phyloP scores from a whole-genome alignment of 75 land plant genomes.

The Pinus tabuliformis region DNA sequence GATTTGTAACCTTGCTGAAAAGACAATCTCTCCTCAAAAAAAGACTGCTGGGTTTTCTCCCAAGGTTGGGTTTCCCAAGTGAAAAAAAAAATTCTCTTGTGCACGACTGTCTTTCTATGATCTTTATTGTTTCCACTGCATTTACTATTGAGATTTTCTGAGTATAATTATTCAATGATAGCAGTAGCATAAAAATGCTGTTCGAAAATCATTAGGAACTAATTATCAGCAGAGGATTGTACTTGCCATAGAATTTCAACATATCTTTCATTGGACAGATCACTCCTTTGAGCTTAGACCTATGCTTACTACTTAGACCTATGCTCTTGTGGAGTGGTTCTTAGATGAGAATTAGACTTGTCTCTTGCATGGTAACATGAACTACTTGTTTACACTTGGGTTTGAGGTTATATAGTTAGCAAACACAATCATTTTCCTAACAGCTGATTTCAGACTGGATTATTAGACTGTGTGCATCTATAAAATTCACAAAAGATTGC shows the following conservation, averaged over 20 bases:
- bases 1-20: too few relatives aligned
- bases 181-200: too few relatives aligned
- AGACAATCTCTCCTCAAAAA: too few relatives aligned
- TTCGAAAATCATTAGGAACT: too few relatives aligned
- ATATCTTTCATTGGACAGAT: neutral
- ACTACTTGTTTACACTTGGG: neutral
- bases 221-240: too few relatives aligned
- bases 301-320: neutral
- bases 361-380: neutral
- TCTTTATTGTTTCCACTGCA: too few relatives aligned
- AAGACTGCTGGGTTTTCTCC: too few relatives aligned
- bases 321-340: neutral
- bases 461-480: neutral
- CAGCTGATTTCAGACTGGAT: neutral
- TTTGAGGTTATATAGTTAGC: neutral
- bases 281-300: neutral
- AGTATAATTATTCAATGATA: too few relatives aligned
- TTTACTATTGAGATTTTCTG: too few relatives aligned
- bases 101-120: too few relatives aligned
- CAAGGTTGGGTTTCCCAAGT: too few relatives aligned
- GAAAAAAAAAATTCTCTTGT: too few relatives aligned
- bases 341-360: neutral
- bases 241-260: neutral
- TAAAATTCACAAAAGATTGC: neutral
- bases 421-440: neutral